A percentile compares a stretch with the other conserved stretches of the same genome.
Conservation (phyloP, 73 alveolate species). For the Tetrahymena malaccensis region DNA sequence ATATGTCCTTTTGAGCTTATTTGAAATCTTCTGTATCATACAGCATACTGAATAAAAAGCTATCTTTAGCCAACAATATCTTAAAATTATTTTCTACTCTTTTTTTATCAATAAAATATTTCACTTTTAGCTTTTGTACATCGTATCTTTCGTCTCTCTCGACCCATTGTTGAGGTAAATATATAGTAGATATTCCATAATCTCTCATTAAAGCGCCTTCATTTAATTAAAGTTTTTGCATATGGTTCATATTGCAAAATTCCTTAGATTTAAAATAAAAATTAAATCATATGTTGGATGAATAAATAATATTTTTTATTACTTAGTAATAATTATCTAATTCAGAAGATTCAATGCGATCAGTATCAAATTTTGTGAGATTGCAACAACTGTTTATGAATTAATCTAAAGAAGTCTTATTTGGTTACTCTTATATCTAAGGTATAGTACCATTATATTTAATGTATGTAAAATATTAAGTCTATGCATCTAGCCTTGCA, state of each 20-base stretch:
- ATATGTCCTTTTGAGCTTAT: background rate
- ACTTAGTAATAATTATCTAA: slow-evolving; percentile 11
- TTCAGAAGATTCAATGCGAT: background rate
- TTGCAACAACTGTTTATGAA: slow-evolving; percentile 19
- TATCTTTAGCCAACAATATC: background rate
- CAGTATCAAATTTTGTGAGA: slow-evolving; percentile 20
- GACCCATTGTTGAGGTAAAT: slow-evolving; percentile 15
- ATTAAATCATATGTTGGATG: background rate
- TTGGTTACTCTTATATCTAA: background rate
- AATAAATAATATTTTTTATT: background rate
- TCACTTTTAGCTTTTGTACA: background rate
- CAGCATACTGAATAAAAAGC: background rate
- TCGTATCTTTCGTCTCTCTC: slow-evolving; percentile 29
- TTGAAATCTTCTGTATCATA: background rate
- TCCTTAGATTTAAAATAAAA: background rate
- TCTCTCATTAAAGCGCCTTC: slow-evolving; percentile 11
- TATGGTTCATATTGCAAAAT: slow-evolving; percentile 23
- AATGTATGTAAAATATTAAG: background rate
- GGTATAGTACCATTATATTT: background rate
- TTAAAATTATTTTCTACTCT: background rate
- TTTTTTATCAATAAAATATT: background rate
- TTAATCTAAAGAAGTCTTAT: slow-evolving; percentile 8
- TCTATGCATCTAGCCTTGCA: background rate
- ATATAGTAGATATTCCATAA: slow-evolving; percentile 5
- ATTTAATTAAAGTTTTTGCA: background rate